Evolutionary conservation across 1,139 yeast species (phyloP), one percentile per base, ranked within the genome.

Genomic region (Protomyces lactucae-debilis): DNA sequence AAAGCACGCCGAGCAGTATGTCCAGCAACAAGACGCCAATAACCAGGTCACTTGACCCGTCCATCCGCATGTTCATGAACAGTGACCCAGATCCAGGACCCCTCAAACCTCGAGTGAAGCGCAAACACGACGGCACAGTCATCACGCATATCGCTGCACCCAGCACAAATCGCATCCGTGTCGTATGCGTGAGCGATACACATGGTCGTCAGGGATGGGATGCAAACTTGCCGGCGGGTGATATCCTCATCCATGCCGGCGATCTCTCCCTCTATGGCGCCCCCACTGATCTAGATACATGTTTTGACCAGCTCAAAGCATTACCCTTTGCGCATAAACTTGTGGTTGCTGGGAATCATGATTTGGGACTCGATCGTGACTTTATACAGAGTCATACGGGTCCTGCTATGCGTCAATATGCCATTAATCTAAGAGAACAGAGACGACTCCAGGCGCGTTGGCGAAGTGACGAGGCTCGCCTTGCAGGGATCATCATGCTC

Each of bases 311-410:
- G 8, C 45, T 60, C 51, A 39, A 35, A 16, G 64, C 64, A 21
- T 37, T 60, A 10, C 64, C 64, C 12, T 55, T 54, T 21, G 37
- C 28, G 18, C 5, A 45, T 59, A 60, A 60, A 48, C 32, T 60
- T 43, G 59, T 60, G 40, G 51, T 60, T 16, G 64, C 64, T 5
- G 64, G 64, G 16, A 60, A 60, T 56, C 64, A 60, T 32, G 64
- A 60, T 46, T 54, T 54, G 21, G 59, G 59, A 3, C 59, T 60
- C 48, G 64, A 60, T 54, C 54, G 54, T 28, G n/a, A 35, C 12
- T 59, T 59, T 14, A 16, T 39, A 48, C 40, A 39, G 32, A 39
- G 36, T 9, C 63, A 59, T n/a, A 52, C 52, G 12, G 48, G 16
- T 43, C 25, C 48, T 6, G 48, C 48, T 2, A 43, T 43, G 48